A percentile compares a stretch with the other conserved stretches of the same genome.
phyloP scores from a whole-genome alignment of 768 basidiomycete species.

The Pisolithus sp. region DNA sequence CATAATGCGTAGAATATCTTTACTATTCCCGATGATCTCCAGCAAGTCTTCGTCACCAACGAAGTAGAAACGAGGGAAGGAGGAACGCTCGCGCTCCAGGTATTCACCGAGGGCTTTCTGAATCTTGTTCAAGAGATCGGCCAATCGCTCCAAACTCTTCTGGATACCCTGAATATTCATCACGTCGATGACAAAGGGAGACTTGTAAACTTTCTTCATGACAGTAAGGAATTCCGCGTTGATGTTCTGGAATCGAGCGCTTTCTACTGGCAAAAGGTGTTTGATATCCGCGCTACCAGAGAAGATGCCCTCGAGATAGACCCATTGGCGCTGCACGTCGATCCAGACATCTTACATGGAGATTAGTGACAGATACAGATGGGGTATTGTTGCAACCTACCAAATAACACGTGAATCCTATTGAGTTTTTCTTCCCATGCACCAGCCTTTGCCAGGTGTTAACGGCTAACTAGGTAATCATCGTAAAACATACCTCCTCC shows the following conservation, averaged over 20 bases:
- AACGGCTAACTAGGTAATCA: neutral
- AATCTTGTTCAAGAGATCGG: slow-evolving; percentile 94
- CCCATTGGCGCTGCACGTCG: slow-evolving; percentile 99
- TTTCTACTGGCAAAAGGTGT: slow-evolving; percentile 95
- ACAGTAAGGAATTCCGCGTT: slow-evolving; percentile 96
- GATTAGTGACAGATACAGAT: neutral
- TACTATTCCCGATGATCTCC: slow-evolving; percentile 99
- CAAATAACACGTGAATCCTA: slow-evolving; percentile 93
- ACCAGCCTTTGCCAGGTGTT: slow-evolving; percentile 46
- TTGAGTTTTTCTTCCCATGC: slow-evolving; percentile 98
- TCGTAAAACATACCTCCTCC: slow-evolving; percentile 54
- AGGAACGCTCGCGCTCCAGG: slow-evolving; percentile 92
- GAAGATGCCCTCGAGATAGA: slow-evolving; percentile 98
- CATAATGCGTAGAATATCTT: slow-evolving; percentile 96
- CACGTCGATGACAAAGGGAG: slow-evolving; percentile 94
- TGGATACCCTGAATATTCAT: slow-evolving; percentile 95
- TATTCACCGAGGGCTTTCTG: slow-evolving; percentile 99
- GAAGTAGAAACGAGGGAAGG: slow-evolving; percentile 99
- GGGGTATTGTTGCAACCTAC: slow-evolving; percentile 34
- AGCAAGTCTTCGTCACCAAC: slow-evolving; percentile 98
- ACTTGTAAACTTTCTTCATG: slow-evolving; percentile 99
- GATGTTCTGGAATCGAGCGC: slow-evolving; percentile 96
- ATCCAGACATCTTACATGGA: slow-evolving; percentile 84
- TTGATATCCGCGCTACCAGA: slow-evolving; percentile 99
- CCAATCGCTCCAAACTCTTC: slow-evolving; percentile 94